Percentiles rank a stretch among this genome's conserved stretches.
phyloP scores from a whole-genome alignment of 2,329 filamentous ascomycete species.

The Didymosphaeria variabile region DNA sequence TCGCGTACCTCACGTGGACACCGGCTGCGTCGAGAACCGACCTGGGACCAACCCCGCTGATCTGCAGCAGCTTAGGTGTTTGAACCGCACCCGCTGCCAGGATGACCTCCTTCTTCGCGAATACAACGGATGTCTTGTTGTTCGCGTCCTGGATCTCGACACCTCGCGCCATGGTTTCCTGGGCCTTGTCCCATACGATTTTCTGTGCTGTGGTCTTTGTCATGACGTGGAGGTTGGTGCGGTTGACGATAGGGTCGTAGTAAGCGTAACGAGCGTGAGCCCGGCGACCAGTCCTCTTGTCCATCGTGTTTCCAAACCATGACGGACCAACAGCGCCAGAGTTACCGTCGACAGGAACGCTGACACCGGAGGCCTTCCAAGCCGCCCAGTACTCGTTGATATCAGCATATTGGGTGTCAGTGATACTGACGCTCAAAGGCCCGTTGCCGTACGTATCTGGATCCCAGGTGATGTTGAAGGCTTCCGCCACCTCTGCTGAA shows the following conservation, averaged over 20 bases:
- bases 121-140: slow-evolving; percentile 23
- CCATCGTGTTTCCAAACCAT: slow-evolving; percentile 41
- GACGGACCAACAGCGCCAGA: slow-evolving; percentile 34
- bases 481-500: slow-evolving; percentile 25
- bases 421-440: slow-evolving; percentile 37
- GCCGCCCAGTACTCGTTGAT: slow-evolving; percentile 36
- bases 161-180: slow-evolving; percentile 28
- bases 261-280: slow-evolving; percentile 40
- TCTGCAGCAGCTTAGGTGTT: slow-evolving; percentile 62
- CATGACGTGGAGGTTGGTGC: slow-evolving; percentile 38
- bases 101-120: slow-evolving; percentile 60
- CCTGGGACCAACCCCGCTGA: slow-evolving; percentile 41
- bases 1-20: slow-evolving; percentile 37
- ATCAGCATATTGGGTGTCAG: slow-evolving; percentile 39
- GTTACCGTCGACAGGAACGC: slow-evolving; percentile 32
- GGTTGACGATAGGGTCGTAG: slow-evolving; percentile 37
- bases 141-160: slow-evolving; percentile 22
- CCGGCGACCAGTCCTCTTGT: slow-evolving; percentile 33
- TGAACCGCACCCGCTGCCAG: slow-evolving; percentile 66
- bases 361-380: slow-evolving; percentile 33
- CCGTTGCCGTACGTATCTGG: slow-evolving; percentile 32
- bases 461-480: slow-evolving; percentile 39
- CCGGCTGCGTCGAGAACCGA: slow-evolving; percentile 33
- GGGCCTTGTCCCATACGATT: slow-evolving; percentile 30
- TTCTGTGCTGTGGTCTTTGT: slow-evolving; percentile 31